These are phyloP conservation scores for Cutaneotrichosporon cutaneum DNA, from an alignment of 1,284 basidiomycete species.

Conservation along the genomic window DNA sequence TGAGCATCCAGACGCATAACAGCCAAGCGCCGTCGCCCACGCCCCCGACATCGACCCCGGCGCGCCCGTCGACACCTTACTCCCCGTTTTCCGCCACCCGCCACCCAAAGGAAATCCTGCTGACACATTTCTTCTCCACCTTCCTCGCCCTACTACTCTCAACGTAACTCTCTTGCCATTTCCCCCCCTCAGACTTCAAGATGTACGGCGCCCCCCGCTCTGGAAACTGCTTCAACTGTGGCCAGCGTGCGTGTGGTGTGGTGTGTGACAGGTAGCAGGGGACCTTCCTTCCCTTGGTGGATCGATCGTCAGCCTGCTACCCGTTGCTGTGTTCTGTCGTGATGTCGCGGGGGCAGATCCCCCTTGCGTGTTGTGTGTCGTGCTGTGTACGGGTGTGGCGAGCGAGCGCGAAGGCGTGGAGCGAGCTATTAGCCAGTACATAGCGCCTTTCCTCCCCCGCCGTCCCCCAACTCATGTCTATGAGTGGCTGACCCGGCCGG, in stretches of 20 bases:
- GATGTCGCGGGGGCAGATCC: neutral
- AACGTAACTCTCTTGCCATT: neutral
- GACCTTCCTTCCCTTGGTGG: neutral
- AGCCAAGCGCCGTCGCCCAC: neutral
- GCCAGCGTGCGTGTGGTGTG: constrained; percentile 43
- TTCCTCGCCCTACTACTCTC: neutral
- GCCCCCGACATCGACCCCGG: neutral
- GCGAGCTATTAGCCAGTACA: constrained; percentile 35
- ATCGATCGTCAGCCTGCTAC: constrained; percentile 2
- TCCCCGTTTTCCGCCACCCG: constrained; percentile 1
- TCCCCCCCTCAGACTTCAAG: constrained; percentile 22
- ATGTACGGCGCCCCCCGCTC: constrained; percentile 46
- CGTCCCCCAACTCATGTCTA: neutral
- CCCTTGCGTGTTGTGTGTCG: neutral
- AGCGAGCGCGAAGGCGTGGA: constrained; percentile 35
- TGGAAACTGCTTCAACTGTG: constrained; percentile 53
- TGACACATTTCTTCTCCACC: neutral
- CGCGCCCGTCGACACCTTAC: neutral
- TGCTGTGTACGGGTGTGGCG: constrained; percentile 40
- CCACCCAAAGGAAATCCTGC: neutral
- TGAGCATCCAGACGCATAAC: neutral
- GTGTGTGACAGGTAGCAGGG: constrained; percentile 24
- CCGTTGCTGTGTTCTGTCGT: neutral
- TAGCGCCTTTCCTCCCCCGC: constrained; percentile 17
- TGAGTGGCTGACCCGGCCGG: neutral